Base-by-base conservation (phyloP, 352 stramenopile genomes). In the Globisporangium nunn region DNA sequence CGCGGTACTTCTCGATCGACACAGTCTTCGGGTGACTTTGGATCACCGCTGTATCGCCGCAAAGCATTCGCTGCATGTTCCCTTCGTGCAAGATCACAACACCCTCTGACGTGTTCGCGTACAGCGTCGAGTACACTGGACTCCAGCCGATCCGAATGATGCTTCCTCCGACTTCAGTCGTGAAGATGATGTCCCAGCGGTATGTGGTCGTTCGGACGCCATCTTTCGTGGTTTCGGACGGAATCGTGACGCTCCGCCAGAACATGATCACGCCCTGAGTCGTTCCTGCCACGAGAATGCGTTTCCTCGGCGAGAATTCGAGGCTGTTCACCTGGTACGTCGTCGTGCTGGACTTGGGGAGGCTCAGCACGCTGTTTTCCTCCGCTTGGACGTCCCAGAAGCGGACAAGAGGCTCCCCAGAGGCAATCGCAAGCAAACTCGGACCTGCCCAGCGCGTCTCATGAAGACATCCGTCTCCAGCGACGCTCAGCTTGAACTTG, bases 341-440 rank as follows among this genome's bases (percentile, higher is more conserved):
- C 17, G 66, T 23, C 5, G 61, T 64, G 23, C 62, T 63, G 7
- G 66, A 57, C 55, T 86, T 87, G 0, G 81, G 76, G 7, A 96
- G 64, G 50, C 74, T 94, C 29, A 98, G 61, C 4, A 96, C 82
- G 55, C 95, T 98, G 65, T 93, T 98, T 58, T 97, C 85, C 52
- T 97, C 92, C 1, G 81, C 78, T 12, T 85, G 70, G 18, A 98
- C 71, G 60, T 98, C 89, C 88, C 91, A 97, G 49, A 98, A 96
- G 11, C 93, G 87, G 46, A 98, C 81, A 0, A 97, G 53, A 8
- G 78, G 68, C 54, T 98, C 91, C 5, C 81, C 85, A 8, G 89
- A 97, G 0, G 88, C 87, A 33, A 95, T 95, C 3, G 85, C 88
- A 33, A 98, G 67, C n/a, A 98, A 61, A 2, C 80, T 92, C 0